Conservation (phyloP, 306 rosid genomes). For the Malus domestica region DNA sequence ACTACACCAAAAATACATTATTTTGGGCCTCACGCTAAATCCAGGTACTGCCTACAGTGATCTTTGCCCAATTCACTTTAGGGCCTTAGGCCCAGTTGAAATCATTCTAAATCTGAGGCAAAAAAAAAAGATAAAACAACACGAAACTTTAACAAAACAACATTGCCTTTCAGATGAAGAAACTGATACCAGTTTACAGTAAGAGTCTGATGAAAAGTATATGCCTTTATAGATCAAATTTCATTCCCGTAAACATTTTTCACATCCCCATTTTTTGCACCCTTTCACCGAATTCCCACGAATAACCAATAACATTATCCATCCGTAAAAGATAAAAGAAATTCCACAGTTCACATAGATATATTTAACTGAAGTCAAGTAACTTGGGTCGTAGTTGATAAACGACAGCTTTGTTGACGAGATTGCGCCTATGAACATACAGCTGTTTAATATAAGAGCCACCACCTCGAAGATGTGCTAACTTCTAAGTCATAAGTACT, state of each 20-base stretch:
- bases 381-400: slow-evolving; percentile 9
- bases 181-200: not conserved
- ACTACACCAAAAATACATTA: not conserved
- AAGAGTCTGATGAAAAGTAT: slow-evolving; percentile 10
- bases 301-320: slow-evolving; percentile 26
- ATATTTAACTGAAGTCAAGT: slow-evolving; percentile 15
- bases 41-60: not conserved
- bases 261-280: slow-evolving; percentile 24
- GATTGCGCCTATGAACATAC: not conserved
- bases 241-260: slow-evolving; percentile 27
- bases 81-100: no score
- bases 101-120: no score
- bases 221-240: slow-evolving; percentile 22
- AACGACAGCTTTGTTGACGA: slow-evolving; percentile 26
- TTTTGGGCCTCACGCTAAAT: not conserved
- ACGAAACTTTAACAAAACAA: not conserved
- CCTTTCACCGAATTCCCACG: slow-evolving; percentile 20
- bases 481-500: slow-evolving; percentile 46
- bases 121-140: no score
- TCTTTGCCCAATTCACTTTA: no score
- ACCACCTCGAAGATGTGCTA: slow-evolving; percentile 3
- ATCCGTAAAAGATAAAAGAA: not conserved
- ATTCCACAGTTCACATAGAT: slow-evolving; percentile 30
- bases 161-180: not conserved
- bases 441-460: not conserved